phyloP scores from a whole-genome alignment of 2,329 filamentous ascomycete species.

The Byssothecium circinans region DNA sequence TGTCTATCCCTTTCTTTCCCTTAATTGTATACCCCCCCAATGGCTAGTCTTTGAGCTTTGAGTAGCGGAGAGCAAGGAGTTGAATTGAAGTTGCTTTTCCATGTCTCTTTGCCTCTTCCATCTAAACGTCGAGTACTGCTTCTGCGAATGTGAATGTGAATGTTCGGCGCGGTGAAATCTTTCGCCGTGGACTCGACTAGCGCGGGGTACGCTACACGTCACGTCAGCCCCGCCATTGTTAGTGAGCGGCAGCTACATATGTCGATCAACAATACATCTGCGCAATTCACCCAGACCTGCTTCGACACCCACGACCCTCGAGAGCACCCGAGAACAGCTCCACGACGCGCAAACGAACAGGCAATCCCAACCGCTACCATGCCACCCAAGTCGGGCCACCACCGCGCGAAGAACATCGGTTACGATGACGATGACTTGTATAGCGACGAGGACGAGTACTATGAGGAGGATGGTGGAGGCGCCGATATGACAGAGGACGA shows the following conservation, averaged over 20 bases:
- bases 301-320: too few relatives aligned
- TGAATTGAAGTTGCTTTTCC: not conserved
- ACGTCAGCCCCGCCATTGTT: slow-evolving; percentile 9
- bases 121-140: not conserved
- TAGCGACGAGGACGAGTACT: slow-evolving; percentile 53
- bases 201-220: slow-evolving; percentile 25
- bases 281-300: too few relatives aligned
- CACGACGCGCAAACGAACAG: too few relatives aligned
- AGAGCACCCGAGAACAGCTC: too few relatives aligned
- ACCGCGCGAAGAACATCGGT: slow-evolving; percentile 50
- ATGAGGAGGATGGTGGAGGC: slow-evolving; percentile 42
- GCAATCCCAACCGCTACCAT: slow-evolving; percentile 19
- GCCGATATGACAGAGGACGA: slow-evolving; percentile 33
- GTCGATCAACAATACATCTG: not conserved
- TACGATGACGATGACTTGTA: slow-evolving; percentile 57
- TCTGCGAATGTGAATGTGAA: slow-evolving; percentile 13
- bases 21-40: slow-evolving; percentile 1
- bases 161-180: slow-evolving; percentile 7
- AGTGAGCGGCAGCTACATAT: not conserved
- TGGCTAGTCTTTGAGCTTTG: not conserved
- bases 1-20: not conserved
- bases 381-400: slow-evolving; percentile 43
- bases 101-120: not conserved
- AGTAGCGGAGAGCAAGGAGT: not conserved
- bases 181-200: slow-evolving; percentile 4